Conservation (phyloP, 768 basidiomycete species). For the Flagelloscypha sp. region DNA sequence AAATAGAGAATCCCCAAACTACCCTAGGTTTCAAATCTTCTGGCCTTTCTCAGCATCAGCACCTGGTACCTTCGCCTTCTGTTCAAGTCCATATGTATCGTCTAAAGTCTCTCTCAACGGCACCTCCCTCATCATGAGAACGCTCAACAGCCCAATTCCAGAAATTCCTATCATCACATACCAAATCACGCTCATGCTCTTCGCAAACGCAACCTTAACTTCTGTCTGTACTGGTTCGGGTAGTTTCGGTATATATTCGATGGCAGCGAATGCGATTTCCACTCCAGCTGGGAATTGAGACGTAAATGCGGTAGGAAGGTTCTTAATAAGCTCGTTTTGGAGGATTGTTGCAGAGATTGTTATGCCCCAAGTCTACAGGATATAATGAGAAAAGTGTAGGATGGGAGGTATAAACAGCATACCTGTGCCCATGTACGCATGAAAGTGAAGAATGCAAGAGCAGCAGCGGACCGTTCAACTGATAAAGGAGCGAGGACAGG, state of each 20-base stretch:
- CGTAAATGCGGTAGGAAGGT: slow-evolving; percentile 32
- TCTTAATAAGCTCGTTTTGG: slow-evolving; percentile 37
- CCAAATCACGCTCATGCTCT: slow-evolving; percentile 34
- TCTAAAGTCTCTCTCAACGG: slow-evolving; percentile 23
- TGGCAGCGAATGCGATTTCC: slow-evolving; percentile 37
- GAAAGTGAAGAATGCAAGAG: slow-evolving; percentile 36
- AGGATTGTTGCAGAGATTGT: slow-evolving; percentile 42
- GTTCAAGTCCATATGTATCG: slow-evolving; percentile 21
- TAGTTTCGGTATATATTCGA: slow-evolving; percentile 32
- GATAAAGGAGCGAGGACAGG: slow-evolving; percentile 40
- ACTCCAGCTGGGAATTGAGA: slow-evolving; percentile 25
- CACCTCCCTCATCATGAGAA: slow-evolving; percentile 25
- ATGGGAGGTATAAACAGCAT: slow-evolving; percentile 2
- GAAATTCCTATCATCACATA: slow-evolving; percentile 30
- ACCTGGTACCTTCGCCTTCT: no score
- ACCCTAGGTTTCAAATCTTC: no score
- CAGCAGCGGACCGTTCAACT: slow-evolving; percentile 30
- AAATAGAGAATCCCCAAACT: no score
- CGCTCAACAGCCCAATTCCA: slow-evolving; percentile 26
- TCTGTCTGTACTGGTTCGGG: slow-evolving; percentile 21
- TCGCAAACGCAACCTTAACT: slow-evolving; percentile 35
- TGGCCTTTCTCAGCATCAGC: no score
- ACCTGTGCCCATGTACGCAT: slow-evolving; percentile 28
- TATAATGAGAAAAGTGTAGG: not conserved
- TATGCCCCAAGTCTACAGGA: slow-evolving; percentile 39